phyloP scores from a whole-genome alignment of 768 basidiomycete genomes.

The Leccinum boreale region DNA sequence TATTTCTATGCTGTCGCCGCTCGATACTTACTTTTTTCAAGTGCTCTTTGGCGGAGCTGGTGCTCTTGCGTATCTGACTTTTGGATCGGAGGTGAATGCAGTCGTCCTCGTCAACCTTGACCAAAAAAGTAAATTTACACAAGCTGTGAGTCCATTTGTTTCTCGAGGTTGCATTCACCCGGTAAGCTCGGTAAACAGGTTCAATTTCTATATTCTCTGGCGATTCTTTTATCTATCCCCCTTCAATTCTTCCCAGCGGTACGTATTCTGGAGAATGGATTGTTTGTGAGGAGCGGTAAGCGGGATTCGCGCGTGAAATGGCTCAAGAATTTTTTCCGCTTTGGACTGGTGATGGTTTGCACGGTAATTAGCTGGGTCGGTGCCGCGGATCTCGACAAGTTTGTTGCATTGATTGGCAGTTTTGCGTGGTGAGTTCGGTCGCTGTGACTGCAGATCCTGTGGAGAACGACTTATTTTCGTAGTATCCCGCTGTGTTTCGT shows the following conservation, averaged over 20 bases:
- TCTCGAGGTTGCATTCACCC: conserved; percentile 2
- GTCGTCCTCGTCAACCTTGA: conserved; percentile 96
- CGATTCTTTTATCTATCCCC: conserved; percentile 88
- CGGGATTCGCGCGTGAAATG: conserved; percentile 80
- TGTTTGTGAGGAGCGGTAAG: conserved; percentile 90
- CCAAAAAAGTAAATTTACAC: conserved; percentile 77
- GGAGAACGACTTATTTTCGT: conserved; percentile 12
- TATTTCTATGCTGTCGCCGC: not conserved
- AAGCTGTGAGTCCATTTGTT: conserved; percentile 57
- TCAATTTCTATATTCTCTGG: conserved; percentile 86
- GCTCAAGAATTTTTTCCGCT: conserved; percentile 91
- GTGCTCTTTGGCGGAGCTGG: conserved; percentile 89
- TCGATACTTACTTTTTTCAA: conserved; percentile 23
- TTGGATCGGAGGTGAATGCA: conserved; percentile 83
- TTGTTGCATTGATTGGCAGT: conserved; percentile 89
- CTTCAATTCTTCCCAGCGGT: conserved; percentile 98
- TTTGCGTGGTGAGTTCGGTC: conserved; percentile 76
- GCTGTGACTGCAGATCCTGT: not conserved
- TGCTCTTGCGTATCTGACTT: conserved; percentile 81
- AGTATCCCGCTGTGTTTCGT: conserved; percentile 93
- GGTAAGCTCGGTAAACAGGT: conserved; percentile 40
- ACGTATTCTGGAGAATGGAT: conserved; percentile 93
- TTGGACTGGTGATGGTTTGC: conserved; percentile 71
- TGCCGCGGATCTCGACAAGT: conserved; percentile 90
- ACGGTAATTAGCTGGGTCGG: conserved; percentile 82